Conservation (phyloP, 1,284 basidiomycete genomes). For the Ustilago hordei region DNA sequence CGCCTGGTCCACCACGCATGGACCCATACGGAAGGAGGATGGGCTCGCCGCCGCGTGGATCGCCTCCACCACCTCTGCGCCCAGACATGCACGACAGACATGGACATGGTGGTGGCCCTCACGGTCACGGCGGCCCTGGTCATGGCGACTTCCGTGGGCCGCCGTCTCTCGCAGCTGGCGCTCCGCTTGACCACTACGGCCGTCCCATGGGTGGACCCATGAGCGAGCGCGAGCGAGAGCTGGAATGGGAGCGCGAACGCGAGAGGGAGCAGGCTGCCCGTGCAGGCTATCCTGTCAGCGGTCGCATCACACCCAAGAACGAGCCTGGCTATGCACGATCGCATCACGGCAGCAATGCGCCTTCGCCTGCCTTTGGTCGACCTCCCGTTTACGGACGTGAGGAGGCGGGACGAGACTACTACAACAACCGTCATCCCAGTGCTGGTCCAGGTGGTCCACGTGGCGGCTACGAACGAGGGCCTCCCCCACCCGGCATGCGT, state of each 20-base stretch:
- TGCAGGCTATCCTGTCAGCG: slow-evolving; percentile 35
- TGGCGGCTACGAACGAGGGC: slow-evolving; percentile 45
- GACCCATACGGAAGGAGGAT: slow-evolving; percentile 46
- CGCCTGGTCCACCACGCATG: slow-evolving; percentile 41
- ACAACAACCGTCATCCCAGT: slow-evolving; percentile 32
- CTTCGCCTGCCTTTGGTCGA: slow-evolving; percentile 48
- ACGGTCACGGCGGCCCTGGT: slow-evolving; percentile 25
- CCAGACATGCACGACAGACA: slow-evolving; percentile 37
- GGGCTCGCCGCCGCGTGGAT: slow-evolving; percentile 47
- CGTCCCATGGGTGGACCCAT: slow-evolving; percentile 40
- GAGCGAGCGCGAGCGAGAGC: slow-evolving; percentile 52
- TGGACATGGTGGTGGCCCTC: slow-evolving; percentile 13
- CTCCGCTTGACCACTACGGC: slow-evolving; percentile 47
- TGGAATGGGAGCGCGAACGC: slow-evolving; percentile 54
- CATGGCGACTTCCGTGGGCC: slow-evolving; percentile 43
- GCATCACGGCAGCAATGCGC: slow-evolving; percentile 53
- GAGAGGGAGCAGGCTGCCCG: slow-evolving; percentile 47
- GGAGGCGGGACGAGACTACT: slow-evolving; percentile 39
- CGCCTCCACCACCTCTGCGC: slow-evolving; percentile 42
- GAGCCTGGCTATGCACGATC: slow-evolving; percentile 44
- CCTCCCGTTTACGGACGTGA: slow-evolving; percentile 50
- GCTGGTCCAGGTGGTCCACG: slow-evolving; percentile 31
- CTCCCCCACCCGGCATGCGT: slow-evolving; percentile 34
- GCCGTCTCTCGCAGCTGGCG: slow-evolving; percentile 29
- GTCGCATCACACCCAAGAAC: slow-evolving; percentile 53